Evolutionary conservation across 106 monocot species (phyloP), one percentile per base, ranked within the genome.

Genomic region (Vanilla planifolia): DNA sequence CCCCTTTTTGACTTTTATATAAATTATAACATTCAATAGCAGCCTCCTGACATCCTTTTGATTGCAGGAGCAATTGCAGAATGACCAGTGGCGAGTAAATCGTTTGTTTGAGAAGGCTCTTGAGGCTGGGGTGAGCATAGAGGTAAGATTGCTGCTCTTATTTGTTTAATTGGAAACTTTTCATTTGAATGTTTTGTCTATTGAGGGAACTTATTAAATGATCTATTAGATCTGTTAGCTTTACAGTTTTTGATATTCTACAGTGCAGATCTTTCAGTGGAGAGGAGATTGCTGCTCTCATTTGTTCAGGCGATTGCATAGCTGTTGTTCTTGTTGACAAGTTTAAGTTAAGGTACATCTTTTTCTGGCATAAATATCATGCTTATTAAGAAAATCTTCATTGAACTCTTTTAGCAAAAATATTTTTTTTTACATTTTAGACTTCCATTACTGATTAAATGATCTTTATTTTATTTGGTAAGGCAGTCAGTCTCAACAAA

Each of bases 301-400:
- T 86, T 44, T 60, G 73, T 37, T 81, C 81, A 47, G 86, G 86
- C 26, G 45, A 78, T 43, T 86, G 69, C 30, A 78, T 86, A 61
- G 81, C 78, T 26, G 66, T 86, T 66, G 86, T 75, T 46, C 70
- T 86, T 65, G 81, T 86, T 37, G 75, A 86, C 65, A 86, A 86
- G 61, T 62, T 75, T 57, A 86, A 86, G 48, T 47, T 86, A 61
- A 81, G 77, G 86, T 81, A 64, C 13, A 9, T 7, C 44, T 66
- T 67, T 35, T 10, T 33, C 7, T 35, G 21, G 20, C 35, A n/a
- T 34, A 55, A n/a, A 32, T 21, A 35, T 22, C 20, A 3, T 14
- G 10, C 8, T 20, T 20, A 20, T 17, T 17, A 20, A 57, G 0
- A 32, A 29, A 53, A 32, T 53, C 32, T 29, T 53, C 8, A 33